These are phyloP conservation scores for Chlorociboria aeruginascens DNA, from an alignment of 495 filamentous ascomycete species.

Conservation along the genomic window DNA sequence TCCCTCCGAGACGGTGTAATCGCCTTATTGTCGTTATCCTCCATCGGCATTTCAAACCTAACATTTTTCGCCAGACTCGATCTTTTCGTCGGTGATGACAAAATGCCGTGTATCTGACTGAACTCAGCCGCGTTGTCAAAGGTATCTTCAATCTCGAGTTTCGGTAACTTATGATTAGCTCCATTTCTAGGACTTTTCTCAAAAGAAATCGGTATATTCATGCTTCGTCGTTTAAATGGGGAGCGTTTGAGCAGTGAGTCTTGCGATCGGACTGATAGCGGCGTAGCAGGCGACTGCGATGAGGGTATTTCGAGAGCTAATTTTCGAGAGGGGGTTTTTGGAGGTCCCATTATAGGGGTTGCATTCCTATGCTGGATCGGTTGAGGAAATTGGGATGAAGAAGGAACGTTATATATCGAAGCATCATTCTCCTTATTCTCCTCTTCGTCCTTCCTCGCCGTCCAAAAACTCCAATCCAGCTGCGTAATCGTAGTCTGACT, in stretches of 20 bases:
- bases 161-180: conserved; percentile 1
- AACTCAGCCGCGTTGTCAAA: conserved; percentile 6
- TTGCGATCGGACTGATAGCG: conserved; percentile 5
- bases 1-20: not conserved
- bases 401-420: not conserved
- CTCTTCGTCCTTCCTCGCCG: not conserved
- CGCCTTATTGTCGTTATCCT: not conserved
- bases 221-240: conserved; percentile 5
- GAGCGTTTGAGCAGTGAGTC: not conserved
- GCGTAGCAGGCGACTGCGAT: conserved; percentile 18
- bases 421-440: not conserved
- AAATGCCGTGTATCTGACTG: conserved; percentile 6
- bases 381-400: not conserved
- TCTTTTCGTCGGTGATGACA: conserved; percentile 6
- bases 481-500: conserved; percentile 4
- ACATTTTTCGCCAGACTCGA: conserved; percentile 18
- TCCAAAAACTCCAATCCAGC: not conserved
- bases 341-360: conserved; percentile 9
- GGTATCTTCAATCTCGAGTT: conserved; percentile 13
- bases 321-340: conserved; percentile 11
- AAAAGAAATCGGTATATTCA: conserved; percentile 13
- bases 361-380: not conserved
- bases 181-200: not conserved
- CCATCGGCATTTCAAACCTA: conserved; percentile 11
- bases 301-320: conserved; percentile 15